phyloP scores from a whole-genome alignment of 306 rosid species.

The Sophora flavescens region DNA sequence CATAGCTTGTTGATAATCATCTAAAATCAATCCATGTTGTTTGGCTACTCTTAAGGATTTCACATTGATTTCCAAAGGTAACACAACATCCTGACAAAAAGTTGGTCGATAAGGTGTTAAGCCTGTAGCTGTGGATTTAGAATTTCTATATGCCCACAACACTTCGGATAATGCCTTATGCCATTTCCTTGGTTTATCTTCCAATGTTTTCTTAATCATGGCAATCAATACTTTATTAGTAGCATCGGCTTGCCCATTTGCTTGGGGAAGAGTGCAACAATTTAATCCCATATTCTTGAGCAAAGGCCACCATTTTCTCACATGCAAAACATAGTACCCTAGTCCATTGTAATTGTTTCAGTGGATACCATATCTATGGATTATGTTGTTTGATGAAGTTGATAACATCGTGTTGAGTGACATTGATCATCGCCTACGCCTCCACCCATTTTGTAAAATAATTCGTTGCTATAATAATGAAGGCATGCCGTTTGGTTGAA shows the following conservation, averaged over 20 bases:
- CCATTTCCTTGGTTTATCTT: no score
- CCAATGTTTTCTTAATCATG: no score
- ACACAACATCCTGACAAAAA: not conserved
- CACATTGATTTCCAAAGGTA: not conserved
- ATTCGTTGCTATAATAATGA: not conserved
- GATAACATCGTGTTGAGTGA: no score
- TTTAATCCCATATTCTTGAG: no score
- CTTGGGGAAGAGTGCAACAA: no score
- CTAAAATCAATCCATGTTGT: not conserved
- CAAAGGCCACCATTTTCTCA: not conserved
- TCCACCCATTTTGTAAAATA: not conserved
- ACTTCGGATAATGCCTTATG: not conserved
- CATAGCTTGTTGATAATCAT: no score
- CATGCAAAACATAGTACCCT: not conserved
- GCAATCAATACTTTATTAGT: no score
- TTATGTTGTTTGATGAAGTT: no score
- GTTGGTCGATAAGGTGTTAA: not conserved
- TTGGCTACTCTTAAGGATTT: not conserved
- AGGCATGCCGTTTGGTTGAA: not conserved
- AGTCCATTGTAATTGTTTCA: no score
- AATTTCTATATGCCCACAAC: not conserved
- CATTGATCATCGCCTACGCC: not conserved
- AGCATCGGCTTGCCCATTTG: no score
- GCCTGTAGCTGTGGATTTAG: not conserved
- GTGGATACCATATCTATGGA: not conserved